Percentiles rank a stretch among this genome's conserved stretches.
phyloP scores from a whole-genome alignment of 768 basidiomycete genomes.

The Macrolepiota fuliginosa region DNA sequence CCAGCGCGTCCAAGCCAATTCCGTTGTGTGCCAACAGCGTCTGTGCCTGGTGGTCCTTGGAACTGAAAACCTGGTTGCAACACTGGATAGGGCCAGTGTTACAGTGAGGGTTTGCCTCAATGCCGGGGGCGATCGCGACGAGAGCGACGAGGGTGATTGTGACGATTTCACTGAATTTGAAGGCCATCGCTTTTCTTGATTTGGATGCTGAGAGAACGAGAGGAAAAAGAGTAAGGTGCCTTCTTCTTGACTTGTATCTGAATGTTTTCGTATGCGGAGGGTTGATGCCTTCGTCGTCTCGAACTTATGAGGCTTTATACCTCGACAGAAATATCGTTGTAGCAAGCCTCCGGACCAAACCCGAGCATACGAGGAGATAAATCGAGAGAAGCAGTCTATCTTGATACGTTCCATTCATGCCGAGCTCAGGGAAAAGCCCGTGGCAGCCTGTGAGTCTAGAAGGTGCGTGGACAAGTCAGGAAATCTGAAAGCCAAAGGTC shows the following conservation, averaged over 20 bases:
- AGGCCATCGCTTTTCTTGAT: slow-evolving; percentile 8
- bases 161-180: neutral
- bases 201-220: neutral
- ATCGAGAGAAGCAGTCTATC: too few species aligned
- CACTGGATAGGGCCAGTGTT: slow-evolving; percentile 1
- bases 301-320: neutral
- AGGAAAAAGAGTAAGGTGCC: neutral
- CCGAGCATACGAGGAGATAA: too few species aligned
- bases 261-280: too few species aligned
- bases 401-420: too few species aligned
- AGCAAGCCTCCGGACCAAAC: too few species aligned
- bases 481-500: neutral
- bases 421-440: neutral
- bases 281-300: neutral
- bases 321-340: neutral
- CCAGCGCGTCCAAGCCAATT: neutral
- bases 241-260: too few species aligned
- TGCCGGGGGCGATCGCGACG: neutral
- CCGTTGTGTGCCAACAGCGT: neutral
- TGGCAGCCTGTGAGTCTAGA: neutral
- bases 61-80: neutral
- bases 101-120: neutral
- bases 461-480: neutral
- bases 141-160: neutral
- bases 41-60: neutral